A percentile compares a stretch with the other conserved stretches of the same genome.
Evolutionary conservation across 176 grass and related monocot species (phyloP).

Genomic region (Eremochloa ophiuroides): DNA sequence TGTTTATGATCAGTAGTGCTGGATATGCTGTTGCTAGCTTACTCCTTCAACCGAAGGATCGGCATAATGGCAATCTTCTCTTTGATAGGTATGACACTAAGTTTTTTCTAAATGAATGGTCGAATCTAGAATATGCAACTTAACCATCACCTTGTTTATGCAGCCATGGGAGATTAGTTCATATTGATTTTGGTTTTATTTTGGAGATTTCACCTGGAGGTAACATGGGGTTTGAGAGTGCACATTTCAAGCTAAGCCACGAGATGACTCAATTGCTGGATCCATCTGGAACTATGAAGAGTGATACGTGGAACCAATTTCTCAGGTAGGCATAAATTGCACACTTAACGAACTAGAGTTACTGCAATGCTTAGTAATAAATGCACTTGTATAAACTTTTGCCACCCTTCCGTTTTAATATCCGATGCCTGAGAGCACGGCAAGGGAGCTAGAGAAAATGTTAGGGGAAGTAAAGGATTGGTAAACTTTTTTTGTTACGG

Average conservation of each 20-base stretch:
- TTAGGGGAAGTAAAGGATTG: not conserved
- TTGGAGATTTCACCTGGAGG: slow-evolving; percentile 99
- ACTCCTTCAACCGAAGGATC: slow-evolving; percentile 96
- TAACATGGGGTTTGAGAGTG: slow-evolving; percentile 98
- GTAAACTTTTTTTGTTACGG: not conserved
- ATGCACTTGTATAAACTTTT: not conserved
- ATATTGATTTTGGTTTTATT: slow-evolving; percentile 99
- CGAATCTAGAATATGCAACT: slow-evolving; percentile 18
- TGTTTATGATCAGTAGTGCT: slow-evolving; percentile 98
- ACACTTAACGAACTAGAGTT: not conserved
- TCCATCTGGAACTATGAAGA: slow-evolving; percentile 97
- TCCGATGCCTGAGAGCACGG: not conserved
- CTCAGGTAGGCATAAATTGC: slow-evolving; percentile 61
- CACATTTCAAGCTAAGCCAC: slow-evolving; percentile 98
- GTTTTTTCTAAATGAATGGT: slow-evolving; percentile 6
- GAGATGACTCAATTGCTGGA: slow-evolving; percentile 99
- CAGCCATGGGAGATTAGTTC: slow-evolving; percentile 97
- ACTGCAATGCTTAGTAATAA: not conserved
- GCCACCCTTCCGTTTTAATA: not conserved
- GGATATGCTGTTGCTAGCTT: slow-evolving; percentile 99
- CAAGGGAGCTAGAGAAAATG: not conserved
- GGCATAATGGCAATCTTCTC: slow-evolving; percentile 99
- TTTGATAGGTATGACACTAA: slow-evolving; percentile 76
- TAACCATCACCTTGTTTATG: slow-evolving; percentile 41
- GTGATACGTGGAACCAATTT: slow-evolving; percentile 96